Conservation (phyloP, 2,329 filamentous ascomycete species). For the Cladophialophora psammophila region DNA sequence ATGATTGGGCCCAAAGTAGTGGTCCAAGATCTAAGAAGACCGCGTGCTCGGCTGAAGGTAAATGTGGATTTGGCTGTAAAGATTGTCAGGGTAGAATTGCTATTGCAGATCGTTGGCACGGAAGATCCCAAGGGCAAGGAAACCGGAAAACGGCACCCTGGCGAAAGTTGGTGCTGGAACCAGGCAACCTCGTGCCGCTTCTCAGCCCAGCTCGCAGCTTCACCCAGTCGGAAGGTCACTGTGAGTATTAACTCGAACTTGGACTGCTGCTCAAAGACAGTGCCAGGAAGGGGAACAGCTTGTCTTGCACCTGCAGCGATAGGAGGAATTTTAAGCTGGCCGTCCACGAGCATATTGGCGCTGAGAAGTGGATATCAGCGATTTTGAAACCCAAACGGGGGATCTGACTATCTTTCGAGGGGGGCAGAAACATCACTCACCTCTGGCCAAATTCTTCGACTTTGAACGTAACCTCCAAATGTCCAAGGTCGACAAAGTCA, state of each 20-base stretch:
- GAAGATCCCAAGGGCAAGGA: background rate
- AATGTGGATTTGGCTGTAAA: slow-evolving; percentile 18
- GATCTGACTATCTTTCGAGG: background rate
- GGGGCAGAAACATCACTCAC: slow-evolving; percentile 44
- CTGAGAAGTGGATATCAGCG: background rate
- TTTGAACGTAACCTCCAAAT: slow-evolving; percentile 46
- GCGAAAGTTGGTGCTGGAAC: slow-evolving; percentile 24
- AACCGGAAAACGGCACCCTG: slow-evolving; percentile 33
- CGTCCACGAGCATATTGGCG: slow-evolving; percentile 15
- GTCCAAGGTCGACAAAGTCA: slow-evolving; percentile 32
- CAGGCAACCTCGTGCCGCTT: slow-evolving; percentile 35
- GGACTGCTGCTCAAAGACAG: slow-evolving; percentile 11
- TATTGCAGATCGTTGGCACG: slow-evolving; percentile 51
- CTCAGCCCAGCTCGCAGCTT: slow-evolving; percentile 32
- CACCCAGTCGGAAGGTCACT: slow-evolving; percentile 26
- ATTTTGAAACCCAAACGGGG: background rate
- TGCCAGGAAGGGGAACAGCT: slow-evolving; percentile 27
- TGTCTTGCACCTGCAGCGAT: slow-evolving; percentile 43
- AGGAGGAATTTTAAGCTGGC: slow-evolving; percentile 20
- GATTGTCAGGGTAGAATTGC: slow-evolving; percentile 16
- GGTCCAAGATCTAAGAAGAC: slow-evolving; percentile 22
- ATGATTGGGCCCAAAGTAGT: slow-evolving; percentile 14
- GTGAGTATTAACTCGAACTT: slow-evolving; percentile 29
- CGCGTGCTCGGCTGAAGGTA: slow-evolving; percentile 27
- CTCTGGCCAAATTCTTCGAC: slow-evolving; percentile 53